Conservation (phyloP, 2,329 filamentous ascomycete species). For the Curvularia spicifera region DNA sequence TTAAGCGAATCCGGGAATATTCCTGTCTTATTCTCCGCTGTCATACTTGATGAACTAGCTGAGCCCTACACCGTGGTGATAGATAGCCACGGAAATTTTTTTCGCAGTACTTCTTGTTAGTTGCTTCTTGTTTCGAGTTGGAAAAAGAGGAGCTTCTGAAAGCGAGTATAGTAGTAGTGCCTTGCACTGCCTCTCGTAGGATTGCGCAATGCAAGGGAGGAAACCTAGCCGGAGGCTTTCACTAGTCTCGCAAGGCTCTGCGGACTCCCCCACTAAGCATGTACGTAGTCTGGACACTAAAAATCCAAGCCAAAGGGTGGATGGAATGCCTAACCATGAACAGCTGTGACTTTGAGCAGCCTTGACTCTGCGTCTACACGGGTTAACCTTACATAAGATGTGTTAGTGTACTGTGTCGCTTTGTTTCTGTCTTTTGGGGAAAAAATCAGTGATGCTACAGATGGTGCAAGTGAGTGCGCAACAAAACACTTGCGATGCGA, state of each 20-base stretch:
- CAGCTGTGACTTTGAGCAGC: slow-evolving; percentile 2
- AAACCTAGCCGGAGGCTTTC: neutral
- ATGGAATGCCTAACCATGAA: slow-evolving; percentile 4
- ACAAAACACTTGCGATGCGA: slow-evolving; percentile 8
- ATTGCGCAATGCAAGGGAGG: neutral
- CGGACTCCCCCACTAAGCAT: neutral
- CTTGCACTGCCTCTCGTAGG: neutral
- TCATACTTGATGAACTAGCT: neutral
- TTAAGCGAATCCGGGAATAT: slow-evolving; percentile 8
- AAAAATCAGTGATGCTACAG: neutral
- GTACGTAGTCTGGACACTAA: slow-evolving; percentile 5
- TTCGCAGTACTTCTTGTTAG: neutral
- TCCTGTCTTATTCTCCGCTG: slow-evolving; percentile 11
- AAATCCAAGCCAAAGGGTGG: neutral
- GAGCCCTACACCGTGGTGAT: neutral
- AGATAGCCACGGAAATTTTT: too few species aligned
- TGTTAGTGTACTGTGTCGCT: neutral
- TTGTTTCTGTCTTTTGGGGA: neutral
- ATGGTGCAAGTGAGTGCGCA: neutral
- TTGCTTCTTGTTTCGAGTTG: neutral
- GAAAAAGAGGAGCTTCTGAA: neutral
- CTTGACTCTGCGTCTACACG: neutral
- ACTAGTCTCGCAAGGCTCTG: slow-evolving; percentile 10
- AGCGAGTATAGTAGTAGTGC: neutral
- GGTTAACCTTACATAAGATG: neutral